These are phyloP conservation scores for Paecilomyces formosus DNA, from an alignment of 2,329 filamentous ascomycete genomes.

Conservation along the genomic window DNA sequence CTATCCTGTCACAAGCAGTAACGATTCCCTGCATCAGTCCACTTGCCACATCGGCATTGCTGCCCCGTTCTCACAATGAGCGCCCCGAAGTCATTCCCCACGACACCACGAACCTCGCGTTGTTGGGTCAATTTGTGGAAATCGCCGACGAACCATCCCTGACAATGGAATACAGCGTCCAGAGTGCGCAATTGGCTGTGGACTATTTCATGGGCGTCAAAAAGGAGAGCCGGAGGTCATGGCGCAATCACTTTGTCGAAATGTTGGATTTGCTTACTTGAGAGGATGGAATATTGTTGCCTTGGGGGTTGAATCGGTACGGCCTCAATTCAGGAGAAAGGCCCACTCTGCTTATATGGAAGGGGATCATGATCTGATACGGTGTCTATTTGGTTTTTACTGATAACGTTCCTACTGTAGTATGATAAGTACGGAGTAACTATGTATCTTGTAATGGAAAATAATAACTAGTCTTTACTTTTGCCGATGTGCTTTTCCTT, in stretches of 20 bases:
- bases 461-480: background rate
- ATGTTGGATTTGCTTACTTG: background rate
- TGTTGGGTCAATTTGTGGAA: slow-evolving; percentile 38
- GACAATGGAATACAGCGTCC: slow-evolving; percentile 32
- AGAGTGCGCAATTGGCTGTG: slow-evolving; percentile 30
- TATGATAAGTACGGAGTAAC: no score
- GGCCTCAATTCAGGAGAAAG: background rate
- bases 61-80: slow-evolving; percentile 27
- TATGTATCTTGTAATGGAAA: background rate
- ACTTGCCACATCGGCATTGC: slow-evolving; percentile 30
- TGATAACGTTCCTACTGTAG: background rate
- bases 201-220: slow-evolving; percentile 18
- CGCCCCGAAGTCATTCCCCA: slow-evolving; percentile 33
- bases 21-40: slow-evolving; percentile 36
- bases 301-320: background rate
- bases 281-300: background rate
- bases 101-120: slow-evolving; percentile 29
- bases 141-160: slow-evolving; percentile 31
- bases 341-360: background rate
- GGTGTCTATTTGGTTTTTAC: background rate
- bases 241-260: background rate
- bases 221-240: background rate
- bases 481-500: background rate
- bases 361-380: background rate
- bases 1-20: slow-evolving; percentile 19